These are phyloP conservation scores for Xylariaceae sp. DNA, from an alignment of 2,329 filamentous ascomycete species.

Conservation along the genomic window DNA sequence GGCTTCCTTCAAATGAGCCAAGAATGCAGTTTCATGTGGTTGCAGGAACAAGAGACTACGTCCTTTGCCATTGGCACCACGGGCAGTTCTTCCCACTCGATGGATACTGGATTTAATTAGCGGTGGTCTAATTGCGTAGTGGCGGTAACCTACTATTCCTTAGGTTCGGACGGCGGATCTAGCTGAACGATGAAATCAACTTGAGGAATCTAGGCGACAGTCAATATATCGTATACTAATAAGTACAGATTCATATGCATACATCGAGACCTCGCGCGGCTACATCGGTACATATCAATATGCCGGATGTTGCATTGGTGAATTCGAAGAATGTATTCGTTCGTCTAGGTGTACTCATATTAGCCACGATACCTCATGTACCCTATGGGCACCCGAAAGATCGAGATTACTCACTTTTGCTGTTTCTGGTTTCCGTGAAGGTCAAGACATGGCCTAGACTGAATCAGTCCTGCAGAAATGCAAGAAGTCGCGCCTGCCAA, in stretches of 20 bases:
- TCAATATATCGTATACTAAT: not conserved
- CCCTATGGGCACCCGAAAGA: not conserved
- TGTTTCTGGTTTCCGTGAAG: conserved; percentile 95
- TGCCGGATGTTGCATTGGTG: conserved; percentile 73
- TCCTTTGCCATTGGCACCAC: conserved; percentile 78
- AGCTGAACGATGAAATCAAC: conserved; percentile 98
- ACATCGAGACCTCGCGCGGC: conserved; percentile 85
- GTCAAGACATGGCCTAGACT: conserved; percentile 42
- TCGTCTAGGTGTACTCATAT: conserved; percentile 59
- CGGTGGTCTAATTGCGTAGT: not conserved
- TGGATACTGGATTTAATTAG: conserved; percentile 42
- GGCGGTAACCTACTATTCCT: conserved; percentile 25
- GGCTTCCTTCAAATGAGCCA: conserved; percentile 85
- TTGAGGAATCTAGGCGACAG: conserved; percentile 59
- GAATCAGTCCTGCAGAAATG: conserved; percentile 1
- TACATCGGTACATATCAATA: conserved; percentile 93
- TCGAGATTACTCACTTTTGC: conserved; percentile 55
- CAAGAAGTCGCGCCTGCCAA: no score
- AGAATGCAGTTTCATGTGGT: conserved; percentile 86
- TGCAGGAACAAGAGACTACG: conserved; percentile 90
- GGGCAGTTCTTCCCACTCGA: conserved; percentile 89
- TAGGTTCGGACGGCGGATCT: conserved; percentile 85
- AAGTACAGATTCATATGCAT: not conserved
- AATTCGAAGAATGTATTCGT: conserved; percentile 99
- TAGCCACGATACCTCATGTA: not conserved